Percentiles rank a stretch among this genome's conserved stretches.
Conservation (phyloP, 345 rosid genomes). For the Lumnitzera racemosa region DNA sequence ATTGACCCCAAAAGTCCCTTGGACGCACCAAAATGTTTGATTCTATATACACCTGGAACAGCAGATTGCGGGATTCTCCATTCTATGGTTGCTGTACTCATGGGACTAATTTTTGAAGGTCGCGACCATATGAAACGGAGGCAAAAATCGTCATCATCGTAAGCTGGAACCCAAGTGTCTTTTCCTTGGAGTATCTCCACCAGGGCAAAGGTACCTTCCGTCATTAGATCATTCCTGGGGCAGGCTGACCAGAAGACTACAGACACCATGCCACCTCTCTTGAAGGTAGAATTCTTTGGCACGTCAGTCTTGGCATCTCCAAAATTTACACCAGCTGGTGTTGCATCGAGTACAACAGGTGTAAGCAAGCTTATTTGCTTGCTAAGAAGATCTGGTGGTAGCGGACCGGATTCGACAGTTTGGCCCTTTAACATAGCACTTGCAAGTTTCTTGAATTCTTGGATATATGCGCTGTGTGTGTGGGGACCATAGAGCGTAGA, state of each 20-base stretch:
- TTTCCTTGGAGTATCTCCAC: conserved; percentile 67
- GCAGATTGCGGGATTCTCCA: conserved; percentile 80
- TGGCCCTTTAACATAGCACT: conserved; percentile 45
- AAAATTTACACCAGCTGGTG: conserved; percentile 60
- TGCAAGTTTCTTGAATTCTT: conserved; percentile 83
- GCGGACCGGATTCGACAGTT: conserved; percentile 52
- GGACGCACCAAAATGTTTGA: conserved; percentile 67
- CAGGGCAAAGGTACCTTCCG: conserved; percentile 85
- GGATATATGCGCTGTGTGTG: conserved; percentile 83
- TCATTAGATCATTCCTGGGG: conserved; percentile 89
- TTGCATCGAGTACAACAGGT: conserved; percentile 79
- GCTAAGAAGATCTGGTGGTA: conserved; percentile 71
- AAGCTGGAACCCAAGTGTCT: conserved; percentile 74
- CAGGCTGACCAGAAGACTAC: conserved; percentile 93
- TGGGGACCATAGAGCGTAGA: conserved; percentile 91
- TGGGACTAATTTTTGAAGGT: conserved; percentile 46
- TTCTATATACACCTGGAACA: conserved; percentile 68
- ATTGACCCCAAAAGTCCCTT: conserved; percentile 45
- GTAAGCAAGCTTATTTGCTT: conserved; percentile 81
- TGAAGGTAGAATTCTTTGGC: conserved; percentile 64
- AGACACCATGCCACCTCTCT: conserved; percentile 56
- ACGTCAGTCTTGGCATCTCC: conserved; percentile 77
- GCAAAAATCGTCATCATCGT: conserved; percentile 93
- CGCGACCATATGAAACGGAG: conserved; percentile 83
- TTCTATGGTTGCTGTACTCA: conserved; percentile 67